Percentiles rank a stretch among this genome's conserved stretches.
Conservation (phyloP, 108 stramenopile genomes). For the Aurantiochytrium sp. region DNA sequence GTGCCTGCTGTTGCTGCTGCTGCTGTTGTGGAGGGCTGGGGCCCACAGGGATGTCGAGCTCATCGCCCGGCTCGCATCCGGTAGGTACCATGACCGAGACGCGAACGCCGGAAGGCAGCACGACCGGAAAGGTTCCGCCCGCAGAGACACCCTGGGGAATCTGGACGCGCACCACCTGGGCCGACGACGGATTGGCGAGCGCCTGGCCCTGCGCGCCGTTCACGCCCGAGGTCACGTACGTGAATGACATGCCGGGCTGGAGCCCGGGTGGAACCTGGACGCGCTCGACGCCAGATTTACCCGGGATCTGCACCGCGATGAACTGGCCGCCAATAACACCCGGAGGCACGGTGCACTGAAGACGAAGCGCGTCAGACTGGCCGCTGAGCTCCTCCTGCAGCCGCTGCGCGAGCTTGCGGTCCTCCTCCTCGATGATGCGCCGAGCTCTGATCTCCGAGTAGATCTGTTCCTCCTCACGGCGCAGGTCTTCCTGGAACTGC, state of each 20-base stretch:
- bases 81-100: not conserved
- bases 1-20: not conserved
- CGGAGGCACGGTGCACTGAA: not conserved
- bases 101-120: not conserved
- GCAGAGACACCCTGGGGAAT: not conserved
- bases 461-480: not conserved
- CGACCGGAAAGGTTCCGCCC: not conserved
- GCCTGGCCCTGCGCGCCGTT: not conserved
- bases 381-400: conserved; percentile 7
- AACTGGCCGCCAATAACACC: not conserved
- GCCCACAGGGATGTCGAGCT: not conserved
- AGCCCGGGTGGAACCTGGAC: conserved; percentile 18
- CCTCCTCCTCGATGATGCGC: not conserved
- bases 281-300: not conserved
- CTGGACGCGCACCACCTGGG: not conserved
- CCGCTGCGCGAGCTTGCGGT: not conserved
- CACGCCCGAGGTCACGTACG: not conserved
- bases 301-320: not conserved
- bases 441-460: not conserved
- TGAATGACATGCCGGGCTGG: not conserved
- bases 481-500: not conserved
- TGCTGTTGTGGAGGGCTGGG: not conserved
- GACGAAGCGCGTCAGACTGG: not conserved
- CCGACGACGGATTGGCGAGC: not conserved
- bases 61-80: not conserved